phyloP scores from a whole-genome alignment of 2,329 filamentous ascomycete genomes.

The Aspergillus sp. region DNA sequence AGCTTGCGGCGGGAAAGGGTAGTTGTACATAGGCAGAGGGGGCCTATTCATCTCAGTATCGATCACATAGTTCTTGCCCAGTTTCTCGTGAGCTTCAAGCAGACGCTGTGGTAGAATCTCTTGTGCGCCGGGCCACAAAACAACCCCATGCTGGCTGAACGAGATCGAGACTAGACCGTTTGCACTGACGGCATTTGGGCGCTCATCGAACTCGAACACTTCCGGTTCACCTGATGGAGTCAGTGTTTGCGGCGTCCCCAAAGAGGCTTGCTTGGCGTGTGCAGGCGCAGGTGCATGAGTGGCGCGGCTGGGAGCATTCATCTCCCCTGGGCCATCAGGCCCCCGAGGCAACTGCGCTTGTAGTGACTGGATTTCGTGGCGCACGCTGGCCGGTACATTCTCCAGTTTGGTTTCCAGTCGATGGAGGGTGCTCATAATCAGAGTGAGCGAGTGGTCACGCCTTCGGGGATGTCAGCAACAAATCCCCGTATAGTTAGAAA shows the following conservation, averaged over 20 bases:
- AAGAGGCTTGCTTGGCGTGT: conserved; percentile 7
- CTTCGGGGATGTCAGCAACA: conserved; percentile 27
- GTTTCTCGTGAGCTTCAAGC: conserved; percentile 34
- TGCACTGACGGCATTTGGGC: conserved; percentile 28
- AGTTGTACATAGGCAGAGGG: conserved; percentile 43
- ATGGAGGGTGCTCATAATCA: conserved; percentile 56
- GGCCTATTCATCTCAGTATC: conserved; percentile 50
- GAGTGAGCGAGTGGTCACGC: conserved; percentile 54
- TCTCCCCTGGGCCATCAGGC: conserved; percentile 14
- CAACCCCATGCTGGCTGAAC: conserved; percentile 53
- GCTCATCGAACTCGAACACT: conserved; percentile 32
- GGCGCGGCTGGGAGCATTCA: conserved; percentile 18
- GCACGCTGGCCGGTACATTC: conserved; percentile 40
- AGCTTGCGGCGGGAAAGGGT: conserved; percentile 35
- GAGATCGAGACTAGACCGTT: conserved; percentile 43
- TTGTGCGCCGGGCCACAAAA: conserved; percentile 50
- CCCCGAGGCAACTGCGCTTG: conserved; percentile 26
- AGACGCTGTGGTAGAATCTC: conserved; percentile 45
- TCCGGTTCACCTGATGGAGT: conserved; percentile 29
- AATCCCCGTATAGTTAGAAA: neutral
- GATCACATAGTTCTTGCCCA: conserved; percentile 52
- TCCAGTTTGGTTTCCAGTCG: conserved; percentile 55
- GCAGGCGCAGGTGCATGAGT: conserved; percentile 3
- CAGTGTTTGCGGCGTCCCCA: conserved; percentile 21
- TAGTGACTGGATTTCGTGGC: conserved; percentile 32